Percentiles rank a stretch among this genome's conserved stretches.
Conservation (phyloP, 2,329 filamentous ascomycete species). For the Colletotrichum kahawae region DNA sequence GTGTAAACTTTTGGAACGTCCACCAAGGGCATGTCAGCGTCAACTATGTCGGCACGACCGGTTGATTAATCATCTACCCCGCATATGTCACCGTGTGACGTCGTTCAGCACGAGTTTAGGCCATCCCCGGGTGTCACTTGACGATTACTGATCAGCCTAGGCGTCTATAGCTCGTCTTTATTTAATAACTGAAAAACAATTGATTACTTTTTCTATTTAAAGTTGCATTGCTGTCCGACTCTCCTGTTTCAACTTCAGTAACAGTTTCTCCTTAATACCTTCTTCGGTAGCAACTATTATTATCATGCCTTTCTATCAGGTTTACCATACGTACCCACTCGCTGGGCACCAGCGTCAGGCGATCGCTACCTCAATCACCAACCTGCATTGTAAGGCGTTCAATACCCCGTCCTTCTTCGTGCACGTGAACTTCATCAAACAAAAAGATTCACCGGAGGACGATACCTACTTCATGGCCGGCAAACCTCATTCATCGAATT, state of each 20-base stretch:
- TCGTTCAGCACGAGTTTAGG: background rate
- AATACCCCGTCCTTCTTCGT: background rate
- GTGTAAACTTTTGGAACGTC: background rate
- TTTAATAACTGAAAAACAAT: background rate
- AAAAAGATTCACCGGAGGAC: background rate
- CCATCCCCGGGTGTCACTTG: no score
- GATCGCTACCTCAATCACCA: background rate
- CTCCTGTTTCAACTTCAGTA: background rate
- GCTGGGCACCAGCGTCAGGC: background rate
- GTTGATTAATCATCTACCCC: background rate
- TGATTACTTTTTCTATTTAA: background rate
- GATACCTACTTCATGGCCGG: background rate
- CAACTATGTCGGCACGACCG: background rate
- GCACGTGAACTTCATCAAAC: background rate
- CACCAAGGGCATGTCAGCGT: background rate
- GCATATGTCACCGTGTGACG: background rate
- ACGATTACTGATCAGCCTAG: background rate
- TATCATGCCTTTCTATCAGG: background rate
- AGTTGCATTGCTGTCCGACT: background rate
- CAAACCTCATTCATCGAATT: background rate
- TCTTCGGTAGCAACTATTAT: background rate
- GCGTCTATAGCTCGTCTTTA: background rate
- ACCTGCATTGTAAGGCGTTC: constrained; percentile 3
- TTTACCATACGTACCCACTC: background rate
- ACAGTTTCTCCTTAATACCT: background rate